phyloP scores from a whole-genome alignment of 2,329 filamentous ascomycete genomes.

The Microcyclosporella mali region DNA sequence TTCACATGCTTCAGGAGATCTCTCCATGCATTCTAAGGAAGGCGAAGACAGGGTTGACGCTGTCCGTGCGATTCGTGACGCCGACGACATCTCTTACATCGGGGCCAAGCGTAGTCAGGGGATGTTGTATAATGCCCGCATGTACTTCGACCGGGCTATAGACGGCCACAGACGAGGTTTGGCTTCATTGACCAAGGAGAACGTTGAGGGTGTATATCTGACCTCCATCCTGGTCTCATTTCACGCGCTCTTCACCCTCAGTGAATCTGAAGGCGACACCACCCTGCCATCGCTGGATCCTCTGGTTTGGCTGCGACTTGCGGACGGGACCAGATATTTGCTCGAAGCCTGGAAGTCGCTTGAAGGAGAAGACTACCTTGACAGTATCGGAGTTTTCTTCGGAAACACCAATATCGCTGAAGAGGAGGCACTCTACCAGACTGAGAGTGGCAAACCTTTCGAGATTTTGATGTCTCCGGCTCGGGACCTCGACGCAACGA shows the following conservation, averaged over 20 bases:
- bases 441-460: conserved; percentile 21
- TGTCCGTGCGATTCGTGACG: conserved; percentile 1
- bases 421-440: conserved; percentile 19
- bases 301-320: conserved; percentile 20
- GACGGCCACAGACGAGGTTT: conserved; percentile 20
- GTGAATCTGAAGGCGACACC: conserved; percentile 15
- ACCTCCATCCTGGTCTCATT: conserved; percentile 21
- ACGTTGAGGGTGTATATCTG: conserved; percentile 20
- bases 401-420: conserved; percentile 16
- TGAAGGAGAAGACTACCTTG: conserved; percentile 13
- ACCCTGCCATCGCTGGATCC: conserved; percentile 17
- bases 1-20: neutral
- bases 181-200: conserved; percentile 13
- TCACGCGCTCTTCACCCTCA: conserved; percentile 21
- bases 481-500: conserved; percentile 17
- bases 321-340: conserved; percentile 19
- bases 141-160: conserved; percentile 24
- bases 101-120: conserved; percentile 13
- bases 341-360: conserved; percentile 13
- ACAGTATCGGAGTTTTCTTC: conserved; percentile 17
- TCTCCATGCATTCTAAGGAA: conserved; percentile 2
- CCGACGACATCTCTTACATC: conserved; percentile 4
- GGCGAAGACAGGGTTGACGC: conserved; percentile 3
- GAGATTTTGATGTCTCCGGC: conserved; percentile 17
- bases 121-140: conserved; percentile 19